Percentiles rank a stretch among this genome's conserved stretches.
phyloP scores from a whole-genome alignment of 495 filamentous ascomycete species.

The Xylaria cubensis region DNA sequence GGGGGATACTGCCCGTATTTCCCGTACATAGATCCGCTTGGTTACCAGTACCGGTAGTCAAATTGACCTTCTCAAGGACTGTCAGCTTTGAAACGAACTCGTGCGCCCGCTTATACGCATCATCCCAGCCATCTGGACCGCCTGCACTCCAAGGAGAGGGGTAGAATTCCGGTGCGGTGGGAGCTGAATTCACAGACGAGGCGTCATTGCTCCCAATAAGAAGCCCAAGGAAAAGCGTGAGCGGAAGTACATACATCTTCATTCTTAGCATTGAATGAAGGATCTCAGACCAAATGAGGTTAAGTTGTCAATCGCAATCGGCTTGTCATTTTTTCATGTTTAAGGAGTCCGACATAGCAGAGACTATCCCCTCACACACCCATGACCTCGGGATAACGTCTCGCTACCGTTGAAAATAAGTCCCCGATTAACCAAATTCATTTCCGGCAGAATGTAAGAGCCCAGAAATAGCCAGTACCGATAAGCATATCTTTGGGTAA shows the following conservation, averaged over 20 bases:
- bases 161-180: conserved; percentile 63
- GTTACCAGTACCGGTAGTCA: conserved; percentile 81
- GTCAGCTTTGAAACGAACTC: conserved; percentile 76
- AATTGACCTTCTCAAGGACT: conserved; percentile 79
- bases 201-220: conserved; percentile 31
- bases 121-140: conserved; percentile 70
- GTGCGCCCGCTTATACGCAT: conserved; percentile 78
- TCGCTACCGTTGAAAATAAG: conserved; percentile 15
- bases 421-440: conserved; percentile 15
- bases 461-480: conserved; percentile 1
- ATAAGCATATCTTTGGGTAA: conserved; percentile 14
- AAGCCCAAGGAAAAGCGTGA: conserved; percentile 29
- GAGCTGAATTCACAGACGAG: conserved; percentile 34
- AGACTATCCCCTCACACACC: neutral
- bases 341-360: neutral
- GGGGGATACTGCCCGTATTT: conserved; percentile 63
- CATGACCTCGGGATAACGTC: conserved; percentile 14
- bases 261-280: neutral
- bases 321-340: neutral
- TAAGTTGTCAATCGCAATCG: neutral
- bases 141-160: conserved; percentile 78
- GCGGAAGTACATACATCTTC: conserved; percentile 18
- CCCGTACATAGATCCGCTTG: conserved; percentile 76
- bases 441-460: conserved; percentile 40
- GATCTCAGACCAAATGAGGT: neutral